Base-by-base conservation (phyloP, 345 rosid genomes). In the Viola odorata region DNA sequence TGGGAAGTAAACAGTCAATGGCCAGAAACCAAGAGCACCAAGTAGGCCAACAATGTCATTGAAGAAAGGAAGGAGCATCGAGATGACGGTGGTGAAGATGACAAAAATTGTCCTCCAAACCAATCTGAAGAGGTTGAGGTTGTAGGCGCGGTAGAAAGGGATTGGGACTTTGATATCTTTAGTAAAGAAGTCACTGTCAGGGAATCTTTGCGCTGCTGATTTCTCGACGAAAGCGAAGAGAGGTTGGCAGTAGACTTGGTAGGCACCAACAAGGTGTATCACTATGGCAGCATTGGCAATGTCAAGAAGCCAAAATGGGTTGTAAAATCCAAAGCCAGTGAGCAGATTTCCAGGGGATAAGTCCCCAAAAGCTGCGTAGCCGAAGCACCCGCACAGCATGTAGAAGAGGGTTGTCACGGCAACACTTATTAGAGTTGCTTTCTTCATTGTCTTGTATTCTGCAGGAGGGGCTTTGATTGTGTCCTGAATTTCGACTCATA, bases 1-100 rank as follows among this genome's bases (percentile, higher is more conserved):
- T 0, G 98, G 98, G 75, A 85, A 89, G 49, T 89, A 89, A 12
- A 92, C 98, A 0, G 96, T 85, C 12, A 94, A 54, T 8, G 99
- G 99, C 96, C 99, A 94, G 55, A 87, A 94, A 50, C 95, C 99
- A 0, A 94, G 52, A 0, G 99, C 97, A 6, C 97, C 97, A 8
- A 94, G 87, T 8, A 92, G 75, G 17, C 97, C 96, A 3, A 85
- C 95, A 0, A 87, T 76, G 51, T 84, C 91, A 12, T 87, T 87
- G 57, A 94, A 94, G 80, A 90, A 90, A 2, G 99, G 99, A 56
- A 88, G 77, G 13, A 90, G 73, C 99, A 94, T 90, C 8, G 99
- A 80, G 53, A 88, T 82, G 61, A 84, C 51, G 0, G 97, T 94
- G 41, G 95, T 83, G 5, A 58, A 1, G 45, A 90, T 61, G 66